phyloP scores from a whole-genome alignment of 1,284 basidiomycete genomes.

The Moniliella sp. region DNA sequence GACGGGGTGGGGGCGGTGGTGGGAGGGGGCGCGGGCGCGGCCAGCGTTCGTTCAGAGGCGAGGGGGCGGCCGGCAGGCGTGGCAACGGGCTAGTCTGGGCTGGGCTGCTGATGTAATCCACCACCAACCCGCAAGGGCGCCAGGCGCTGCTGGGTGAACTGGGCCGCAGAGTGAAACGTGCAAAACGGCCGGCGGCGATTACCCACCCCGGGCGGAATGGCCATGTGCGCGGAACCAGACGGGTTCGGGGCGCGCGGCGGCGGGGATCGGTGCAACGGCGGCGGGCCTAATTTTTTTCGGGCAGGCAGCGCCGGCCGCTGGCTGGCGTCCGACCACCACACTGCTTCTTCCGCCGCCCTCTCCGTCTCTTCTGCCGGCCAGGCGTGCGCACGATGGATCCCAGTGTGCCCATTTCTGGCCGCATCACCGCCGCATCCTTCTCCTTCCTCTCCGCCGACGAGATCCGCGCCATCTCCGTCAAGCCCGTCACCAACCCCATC shows the following conservation, averaged over 20 bases:
- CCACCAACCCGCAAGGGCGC: no score
- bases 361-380: no score
- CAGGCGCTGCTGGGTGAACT: not conserved
- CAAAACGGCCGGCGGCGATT: not conserved
- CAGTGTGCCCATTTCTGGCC: conserved; percentile 62
- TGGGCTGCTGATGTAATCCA: not conserved
- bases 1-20: no score
- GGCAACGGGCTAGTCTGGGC: no score
- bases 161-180: not conserved
- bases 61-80: not conserved
- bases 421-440: conserved; percentile 69
- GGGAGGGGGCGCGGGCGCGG: no score
- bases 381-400: conserved; percentile 67
- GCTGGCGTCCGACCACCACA: no score
- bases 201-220: not conserved
- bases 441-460: conserved; percentile 82
- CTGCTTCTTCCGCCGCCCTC: no score
- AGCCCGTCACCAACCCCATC: conserved; percentile 79
- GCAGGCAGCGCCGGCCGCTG: not conserved
- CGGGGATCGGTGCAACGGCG: not conserved
- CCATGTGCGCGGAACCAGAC: not conserved
- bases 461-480: conserved; percentile 76
- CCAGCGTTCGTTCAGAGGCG: not conserved
- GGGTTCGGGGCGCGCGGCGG: not conserved
- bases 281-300: not conserved